Evolutionary conservation across 768 basidiomycete genomes (phyloP), one percentile per base, ranked within the genome.

Genomic region (Kwoniella heveanensis): DNA sequence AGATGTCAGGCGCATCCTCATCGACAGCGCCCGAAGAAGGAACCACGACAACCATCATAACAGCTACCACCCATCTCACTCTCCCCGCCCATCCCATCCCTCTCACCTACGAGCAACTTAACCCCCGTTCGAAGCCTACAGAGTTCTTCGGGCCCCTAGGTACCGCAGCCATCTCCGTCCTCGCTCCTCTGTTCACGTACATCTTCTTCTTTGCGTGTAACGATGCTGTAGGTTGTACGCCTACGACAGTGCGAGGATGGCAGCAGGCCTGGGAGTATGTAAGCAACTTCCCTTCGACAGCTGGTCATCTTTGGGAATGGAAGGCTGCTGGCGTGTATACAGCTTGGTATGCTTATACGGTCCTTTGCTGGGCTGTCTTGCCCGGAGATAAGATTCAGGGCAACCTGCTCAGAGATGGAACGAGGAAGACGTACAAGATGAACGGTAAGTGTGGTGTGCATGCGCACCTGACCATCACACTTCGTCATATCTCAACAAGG

Each of bases 321-420:
- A 82, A 94, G 61, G 92, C 92, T 0, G 73, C 85, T 1, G 69
- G 86, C 22, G 84, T 89, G 17, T 98, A 97, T 81, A 77, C 89
- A 46, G 91, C 80, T 0, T 99, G 95, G 94, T 97, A 96, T 80
- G 82, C 85, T n/a, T 98, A 89, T 79, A 88, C 86, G 68, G 85
- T 97, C 52, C 80, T 86, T 1, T 84, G 90, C 2, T 97, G 94
- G 93, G 83, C 82, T 4, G 72, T 92, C 53, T 81, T 98, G 13
- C 96, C 86, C 19, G 86, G 86, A 3, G 88, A 90, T 63, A 83
- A 83, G 82, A 83, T 92, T 5, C 83, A 88, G 51, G 92, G 92
- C 24, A 85, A 82, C 25, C 82, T 83, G 8, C 79, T 95, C 70
- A 85, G 96, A 50, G 88, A 86, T 46, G 94, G 94, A 0, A 83